Evolutionary conservation across 2,329 filamentous ascomycete species (phyloP), one percentile per base, ranked within the genome.

Genomic region (Pyricularia pennisetigena): DNA sequence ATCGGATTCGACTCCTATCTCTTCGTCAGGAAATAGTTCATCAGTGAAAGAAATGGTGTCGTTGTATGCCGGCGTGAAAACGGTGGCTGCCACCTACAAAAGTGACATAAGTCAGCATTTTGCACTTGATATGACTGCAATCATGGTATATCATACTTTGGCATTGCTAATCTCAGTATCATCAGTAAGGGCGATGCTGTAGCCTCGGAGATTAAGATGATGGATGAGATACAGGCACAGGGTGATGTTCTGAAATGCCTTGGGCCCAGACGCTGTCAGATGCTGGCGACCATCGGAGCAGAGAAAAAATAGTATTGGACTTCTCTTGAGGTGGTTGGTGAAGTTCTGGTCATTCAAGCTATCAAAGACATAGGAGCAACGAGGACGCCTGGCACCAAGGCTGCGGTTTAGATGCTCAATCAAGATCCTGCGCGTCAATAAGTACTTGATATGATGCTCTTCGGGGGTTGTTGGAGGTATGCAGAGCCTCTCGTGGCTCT

Each of bases 281-380:
- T 65, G 23, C 23, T 64, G 69, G n/a, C 70, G 68, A 6, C 88
- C 89, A 74, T 92, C 88, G 71, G 91, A 88, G 67, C 85, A 86
- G 79, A 93, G 84, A 67, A 92, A 77, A 71, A 93, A 91, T 73
- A 90, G 88, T 3, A 88, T 79, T 0, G 86, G 83, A 28, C 83
- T 81, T 1, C 75, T 73, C 2, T 78, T 71, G 1, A 91, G 77
- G 72, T 91, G 90, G 0, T 81, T 72, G 5, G 75, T 70, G 72
- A 91, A 93, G 0, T 78, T 78, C 0, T 75, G 66, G 59, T 83
- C 82, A 14, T 80, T 75, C 16, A 84, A 73, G 0, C 82, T 78
- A 73, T 65, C 78, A 61, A 85, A 76, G 67, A 78, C 76, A 71
- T 85, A 71, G 35, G 68, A 72, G 26, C 76, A 49, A n/a, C 7